Conservation (phyloP, 306 rosid genomes). For the Hippophae tibetana region DNA sequence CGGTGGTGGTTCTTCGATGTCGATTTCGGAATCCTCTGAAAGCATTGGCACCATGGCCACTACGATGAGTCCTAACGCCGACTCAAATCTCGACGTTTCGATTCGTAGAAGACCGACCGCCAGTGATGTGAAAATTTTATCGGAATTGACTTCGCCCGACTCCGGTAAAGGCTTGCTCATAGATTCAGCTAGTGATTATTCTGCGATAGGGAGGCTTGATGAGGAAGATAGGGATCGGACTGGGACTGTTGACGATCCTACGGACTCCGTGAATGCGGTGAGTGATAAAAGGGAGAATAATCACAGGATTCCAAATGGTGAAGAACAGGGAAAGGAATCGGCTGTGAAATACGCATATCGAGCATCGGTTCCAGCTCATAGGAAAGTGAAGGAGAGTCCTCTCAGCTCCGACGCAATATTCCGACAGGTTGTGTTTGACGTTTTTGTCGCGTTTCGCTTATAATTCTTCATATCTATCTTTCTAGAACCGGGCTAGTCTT, state of each 20-base stretch:
- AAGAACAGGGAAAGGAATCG: slow-evolving; percentile 22
- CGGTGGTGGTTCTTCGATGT: slow-evolving; percentile 30
- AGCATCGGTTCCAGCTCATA: slow-evolving; percentile 78
- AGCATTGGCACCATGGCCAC: slow-evolving; percentile 12
- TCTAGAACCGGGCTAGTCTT: no score
- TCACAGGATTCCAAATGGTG: slow-evolving; percentile 9
- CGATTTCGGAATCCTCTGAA: slow-evolving; percentile 37
- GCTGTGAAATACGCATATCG: slow-evolving; percentile 39
- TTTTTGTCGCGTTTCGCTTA: slow-evolving; percentile 4
- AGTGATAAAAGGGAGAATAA: slow-evolving; percentile 11
- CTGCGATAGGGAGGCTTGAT: not conserved
- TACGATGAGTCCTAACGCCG: slow-evolving; percentile 11
- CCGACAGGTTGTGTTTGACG: slow-evolving; percentile 43
- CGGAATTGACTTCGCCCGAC: slow-evolving; percentile 19
- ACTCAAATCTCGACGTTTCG: slow-evolving; percentile 34
- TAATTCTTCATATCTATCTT: not conserved
- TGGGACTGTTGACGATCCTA: slow-evolving; percentile 18
- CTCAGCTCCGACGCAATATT: slow-evolving; percentile 82
- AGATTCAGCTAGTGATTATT: no score
- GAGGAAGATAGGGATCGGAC: slow-evolving; percentile 27
- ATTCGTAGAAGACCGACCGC: slow-evolving; percentile 37
- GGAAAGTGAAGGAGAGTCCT: slow-evolving; percentile 71
- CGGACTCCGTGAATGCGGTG: slow-evolving; percentile 10
- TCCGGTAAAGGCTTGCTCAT: no score
- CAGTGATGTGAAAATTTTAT: slow-evolving; percentile 9